These are phyloP conservation scores for Camelina hispida DNA, from an alignment of 345 rosid genomes.

Conservation along the genomic window DNA sequence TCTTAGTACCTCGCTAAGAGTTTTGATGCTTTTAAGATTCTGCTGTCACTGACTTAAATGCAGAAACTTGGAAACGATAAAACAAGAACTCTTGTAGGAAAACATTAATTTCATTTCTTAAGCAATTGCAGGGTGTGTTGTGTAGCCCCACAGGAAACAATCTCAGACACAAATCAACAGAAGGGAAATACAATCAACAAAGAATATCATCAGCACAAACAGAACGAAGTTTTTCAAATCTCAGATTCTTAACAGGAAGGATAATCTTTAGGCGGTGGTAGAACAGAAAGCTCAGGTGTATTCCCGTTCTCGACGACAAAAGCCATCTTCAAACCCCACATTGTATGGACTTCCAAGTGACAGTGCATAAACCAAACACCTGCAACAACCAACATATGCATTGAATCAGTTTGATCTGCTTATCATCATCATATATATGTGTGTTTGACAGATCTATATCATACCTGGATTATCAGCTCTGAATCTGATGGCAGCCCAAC, in stretches of 20 bases:
- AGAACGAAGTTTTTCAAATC: constrained; percentile 17
- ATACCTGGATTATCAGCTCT: constrained; percentile 82
- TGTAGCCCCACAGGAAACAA: constrained; percentile 40
- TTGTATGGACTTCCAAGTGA: constrained; percentile 63
- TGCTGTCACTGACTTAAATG: background rate
- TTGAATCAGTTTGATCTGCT: constrained; percentile 21
- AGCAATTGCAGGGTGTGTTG: constrained; percentile 27
- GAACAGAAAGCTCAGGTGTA: constrained; percentile 46
- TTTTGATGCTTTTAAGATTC: constrained; percentile 24
- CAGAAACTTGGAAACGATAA: background rate
- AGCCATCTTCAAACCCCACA: constrained; percentile 70
- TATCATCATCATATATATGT: background rate
- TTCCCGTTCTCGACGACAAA: constrained; percentile 61
- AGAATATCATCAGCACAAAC: constrained; percentile 42
- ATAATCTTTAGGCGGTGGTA: constrained; percentile 60
- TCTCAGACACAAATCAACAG: constrained; percentile 40
- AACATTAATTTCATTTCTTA: constrained; percentile 33
- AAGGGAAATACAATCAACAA: constrained; percentile 26
- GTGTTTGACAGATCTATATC: background rate
- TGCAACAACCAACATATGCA: constrained; percentile 30
- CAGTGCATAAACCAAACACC: constrained; percentile 72
- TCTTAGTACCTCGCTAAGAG: constrained; percentile 36
- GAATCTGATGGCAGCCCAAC: constrained; percentile 78
- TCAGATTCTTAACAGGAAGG: constrained; percentile 48
- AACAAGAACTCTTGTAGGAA: constrained; percentile 12